Base-by-base conservation (phyloP, 495 filamentous ascomycete species). In the Cercophora scortea region DNA sequence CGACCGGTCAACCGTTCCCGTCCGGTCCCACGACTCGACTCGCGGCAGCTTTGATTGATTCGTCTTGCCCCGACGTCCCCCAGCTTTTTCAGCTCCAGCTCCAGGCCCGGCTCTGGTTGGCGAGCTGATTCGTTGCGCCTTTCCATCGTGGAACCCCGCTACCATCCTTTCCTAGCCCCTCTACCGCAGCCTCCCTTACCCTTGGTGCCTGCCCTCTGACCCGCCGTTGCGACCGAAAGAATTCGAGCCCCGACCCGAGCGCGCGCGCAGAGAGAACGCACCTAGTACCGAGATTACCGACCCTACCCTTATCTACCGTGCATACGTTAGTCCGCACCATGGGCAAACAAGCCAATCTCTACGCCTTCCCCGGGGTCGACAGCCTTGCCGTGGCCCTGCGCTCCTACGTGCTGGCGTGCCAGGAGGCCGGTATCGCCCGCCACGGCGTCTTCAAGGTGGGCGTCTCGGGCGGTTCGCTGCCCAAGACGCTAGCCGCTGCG, bases 381-480 rank as follows among this genome's bases (percentile, higher is more conserved):
- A 71, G 80, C 8, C 83, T 98, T 47, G 88, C 89, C 16, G 65
- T 75, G 17, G 79, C 82, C 60, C 80, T 98, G 50, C 82, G 90
- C 59, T 73, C 79, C 56, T 97, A 94, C 68, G 73, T 98, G 53
- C 74, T 96, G 53, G 75, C 82, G 42, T 78, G 74, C 55, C 92
- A 98, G 72, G 86, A 84, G 58, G 79, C 83, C 34, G 88, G 88
- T 33, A 62, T 97, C 15, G 72, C 74, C 43, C 88, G 90, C 46
- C 93, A 98, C 69, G 72, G 75, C 49, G 79, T 76, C 61, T 96
- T 98, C 79, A 91, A 91, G 64, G 75, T 98, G 53, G 93, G 83
- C 42, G 86, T 98, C 42, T 97, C 93, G 2, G 93, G 94, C 58
- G 94, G 93, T 45, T 97, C 94, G 12, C 83, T 98, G 7, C 93